phyloP scores from a whole-genome alignment of 2,329 filamentous ascomycete genomes.

The Sporothrix inflata region DNA sequence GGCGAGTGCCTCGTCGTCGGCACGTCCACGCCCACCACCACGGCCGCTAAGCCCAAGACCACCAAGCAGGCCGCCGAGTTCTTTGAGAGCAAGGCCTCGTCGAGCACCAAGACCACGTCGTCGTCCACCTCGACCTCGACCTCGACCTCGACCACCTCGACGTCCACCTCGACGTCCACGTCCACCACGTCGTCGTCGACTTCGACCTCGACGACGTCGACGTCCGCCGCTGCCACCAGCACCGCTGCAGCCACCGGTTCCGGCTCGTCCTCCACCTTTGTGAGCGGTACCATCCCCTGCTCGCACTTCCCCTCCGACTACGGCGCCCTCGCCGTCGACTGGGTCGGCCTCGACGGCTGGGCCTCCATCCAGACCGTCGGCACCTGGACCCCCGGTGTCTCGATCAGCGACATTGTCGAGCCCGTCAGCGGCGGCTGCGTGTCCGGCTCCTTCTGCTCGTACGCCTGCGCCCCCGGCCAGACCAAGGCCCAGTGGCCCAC shows the following conservation, averaged over 20 bases:
- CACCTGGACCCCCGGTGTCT: slow-evolving; percentile 49
- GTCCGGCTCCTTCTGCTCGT: slow-evolving; percentile 78
- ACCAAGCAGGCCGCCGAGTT: slow-evolving; percentile 52
- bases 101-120: slow-evolving; percentile 9
- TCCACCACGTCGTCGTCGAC: slow-evolving; percentile 2
- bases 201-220: not conserved
- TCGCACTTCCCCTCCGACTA: slow-evolving; percentile 75
- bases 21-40: slow-evolving; percentile 59
- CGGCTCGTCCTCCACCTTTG: slow-evolving; percentile 58
- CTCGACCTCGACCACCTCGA: not conserved
- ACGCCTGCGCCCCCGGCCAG: slow-evolving; percentile 88
- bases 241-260: slow-evolving; percentile 30
- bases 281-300: slow-evolving; percentile 73
- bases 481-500: slow-evolving; percentile 89
- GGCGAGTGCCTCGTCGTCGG: slow-evolving; percentile 71
- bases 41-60: slow-evolving; percentile 41
- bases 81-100: slow-evolving; percentile 50
- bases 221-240: slow-evolving; percentile 23
- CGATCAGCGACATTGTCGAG: slow-evolving; percentile 69
- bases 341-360: slow-evolving; percentile 74
- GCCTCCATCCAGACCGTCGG: slow-evolving; percentile 72
- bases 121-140: slow-evolving; percentile 25
- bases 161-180: slow-evolving; percentile 8
- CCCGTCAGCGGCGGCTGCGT: slow-evolving; percentile 65
- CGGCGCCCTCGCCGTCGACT: slow-evolving; percentile 72